phyloP scores from a whole-genome alignment of 306 rosid species.

The Myrica gale region DNA sequence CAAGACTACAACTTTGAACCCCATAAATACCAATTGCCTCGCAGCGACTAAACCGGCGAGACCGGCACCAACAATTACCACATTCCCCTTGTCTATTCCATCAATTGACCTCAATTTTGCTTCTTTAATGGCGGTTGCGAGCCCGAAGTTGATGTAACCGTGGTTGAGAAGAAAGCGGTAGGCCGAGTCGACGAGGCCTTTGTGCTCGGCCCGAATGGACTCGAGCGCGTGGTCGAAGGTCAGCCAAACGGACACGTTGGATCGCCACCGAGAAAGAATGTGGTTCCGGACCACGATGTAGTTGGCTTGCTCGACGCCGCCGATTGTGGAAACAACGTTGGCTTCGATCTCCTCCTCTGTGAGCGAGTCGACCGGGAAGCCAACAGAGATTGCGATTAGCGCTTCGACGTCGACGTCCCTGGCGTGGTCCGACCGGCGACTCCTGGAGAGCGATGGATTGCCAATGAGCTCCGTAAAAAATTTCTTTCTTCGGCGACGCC shows the following conservation, averaged over 20 bases:
- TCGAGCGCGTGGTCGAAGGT: conserved; percentile 58
- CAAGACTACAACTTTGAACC: conserved; percentile 74
- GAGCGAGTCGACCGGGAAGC: conserved; percentile 81
- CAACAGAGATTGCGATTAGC: conserved; percentile 70
- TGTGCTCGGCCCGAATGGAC: conserved; percentile 71
- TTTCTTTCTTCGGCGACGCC: conserved; percentile 87
- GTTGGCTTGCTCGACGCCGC: conserved; percentile 76
- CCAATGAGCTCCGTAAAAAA: conserved; percentile 71
- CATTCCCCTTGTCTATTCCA: conserved; percentile 56
- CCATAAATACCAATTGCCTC: conserved; percentile 76
- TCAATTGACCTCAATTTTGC: conserved; percentile 54
- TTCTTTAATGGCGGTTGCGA: conserved; percentile 60
- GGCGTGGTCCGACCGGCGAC: conserved; percentile 58
- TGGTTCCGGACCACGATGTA: conserved; percentile 78
- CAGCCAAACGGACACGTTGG: conserved; percentile 71
- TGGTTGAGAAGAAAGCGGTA: conserved; percentile 69
- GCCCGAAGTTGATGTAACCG: conserved; percentile 80
- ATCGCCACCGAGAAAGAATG: conserved; percentile 71
- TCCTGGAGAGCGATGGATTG: conserved; percentile 47
- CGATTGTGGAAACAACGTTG: conserved; percentile 68
- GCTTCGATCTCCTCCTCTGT: conserved; percentile 92
- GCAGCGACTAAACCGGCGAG: conserved; percentile 86
- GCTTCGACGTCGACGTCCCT: conserved; percentile 80
- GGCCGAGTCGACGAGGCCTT: conserved; percentile 61
- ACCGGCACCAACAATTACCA: conserved; percentile 80